phyloP scores from a whole-genome alignment of 768 basidiomycete species.

The Thelephora aurantiotincta region DNA sequence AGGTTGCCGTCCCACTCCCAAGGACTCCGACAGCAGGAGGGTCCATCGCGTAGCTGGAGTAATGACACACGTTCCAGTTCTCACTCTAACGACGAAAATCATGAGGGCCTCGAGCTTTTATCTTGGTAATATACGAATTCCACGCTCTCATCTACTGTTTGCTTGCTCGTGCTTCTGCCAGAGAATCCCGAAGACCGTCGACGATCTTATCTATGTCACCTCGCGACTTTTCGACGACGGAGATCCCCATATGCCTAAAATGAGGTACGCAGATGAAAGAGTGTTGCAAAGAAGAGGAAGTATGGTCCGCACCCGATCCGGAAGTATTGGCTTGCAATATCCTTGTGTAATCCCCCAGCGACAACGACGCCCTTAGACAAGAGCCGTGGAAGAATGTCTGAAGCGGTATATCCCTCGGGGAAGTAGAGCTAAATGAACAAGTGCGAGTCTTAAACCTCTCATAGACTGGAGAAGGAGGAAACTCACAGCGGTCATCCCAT shows the following conservation, averaged over 20 bases:
- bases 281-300: slow-evolving; percentile 6
- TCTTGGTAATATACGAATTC: too few species aligned
- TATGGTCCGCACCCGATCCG: slow-evolving; percentile 50
- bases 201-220: slow-evolving; percentile 69
- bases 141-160: slow-evolving; percentile 7
- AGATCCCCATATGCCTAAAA: slow-evolving; percentile 76
- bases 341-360: slow-evolving; percentile 78
- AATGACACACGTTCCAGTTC: too few species aligned
- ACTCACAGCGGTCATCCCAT: slow-evolving; percentile 86
- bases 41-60: too few species aligned
- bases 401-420: slow-evolving; percentile 65
- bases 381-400: slow-evolving; percentile 67
- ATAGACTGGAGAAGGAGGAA: background rate
- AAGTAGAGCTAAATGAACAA: slow-evolving; percentile 46
- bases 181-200: slow-evolving; percentile 42
- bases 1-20: too few species aligned
- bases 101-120: too few species aligned
- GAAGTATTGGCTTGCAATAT: slow-evolving; percentile 78
- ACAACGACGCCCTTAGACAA: slow-evolving; percentile 60
- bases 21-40: too few species aligned
- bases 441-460: background rate
- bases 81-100: too few species aligned
- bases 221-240: slow-evolving; percentile 55
- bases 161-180: slow-evolving; percentile 25
- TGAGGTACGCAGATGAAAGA: slow-evolving; percentile 1